phyloP scores from a whole-genome alignment of 768 basidiomycete species.

The Suillus tomentosus region DNA sequence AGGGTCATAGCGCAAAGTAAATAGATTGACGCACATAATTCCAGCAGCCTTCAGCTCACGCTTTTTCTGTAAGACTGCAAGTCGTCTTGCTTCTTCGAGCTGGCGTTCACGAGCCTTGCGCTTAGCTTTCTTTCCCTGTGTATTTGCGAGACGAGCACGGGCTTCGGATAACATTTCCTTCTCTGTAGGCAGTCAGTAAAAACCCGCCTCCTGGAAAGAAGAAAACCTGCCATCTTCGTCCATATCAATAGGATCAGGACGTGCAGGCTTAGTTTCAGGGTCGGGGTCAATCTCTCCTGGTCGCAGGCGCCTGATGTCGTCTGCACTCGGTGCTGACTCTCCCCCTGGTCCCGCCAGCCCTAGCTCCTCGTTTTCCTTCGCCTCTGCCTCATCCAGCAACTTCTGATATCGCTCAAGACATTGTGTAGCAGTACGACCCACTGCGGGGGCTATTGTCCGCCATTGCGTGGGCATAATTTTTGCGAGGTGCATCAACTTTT shows the following conservation, averaged over 20 bases:
- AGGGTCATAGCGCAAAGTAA: slow-evolving; percentile 7
- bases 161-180: slow-evolving; percentile 99
- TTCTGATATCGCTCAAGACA: slow-evolving; percentile 99
- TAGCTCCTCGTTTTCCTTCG: slow-evolving; percentile 93
- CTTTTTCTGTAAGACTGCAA: slow-evolving; percentile 97
- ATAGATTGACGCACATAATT: slow-evolving; percentile 70
- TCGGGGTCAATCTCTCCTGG: slow-evolving; percentile 99
- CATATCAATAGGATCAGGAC: slow-evolving; percentile 99
- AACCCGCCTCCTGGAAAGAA: neutral
- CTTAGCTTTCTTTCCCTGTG: slow-evolving; percentile 99
- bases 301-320: slow-evolving; percentile 84
- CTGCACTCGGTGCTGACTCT: slow-evolving; percentile 86
- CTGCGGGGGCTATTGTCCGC: slow-evolving; percentile 98
- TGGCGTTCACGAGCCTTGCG: slow-evolving; percentile 97
- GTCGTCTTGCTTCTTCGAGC: slow-evolving; percentile 90
- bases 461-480: slow-evolving; percentile 99
- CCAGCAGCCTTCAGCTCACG: slow-evolving; percentile 97
- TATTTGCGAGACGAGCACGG: slow-evolving; percentile 95
- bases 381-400: slow-evolving; percentile 94
- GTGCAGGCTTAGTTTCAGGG: slow-evolving; percentile 96
- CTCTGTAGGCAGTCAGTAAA: slow-evolving; percentile 48
- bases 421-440: slow-evolving; percentile 96
- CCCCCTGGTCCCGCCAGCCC: slow-evolving; percentile 81
- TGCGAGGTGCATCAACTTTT: slow-evolving; percentile 95
- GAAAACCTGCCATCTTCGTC: slow-evolving; percentile 86